Conservation (phyloP, 805 yeast genomes). For the Metschnikowia vanudenii region DNA sequence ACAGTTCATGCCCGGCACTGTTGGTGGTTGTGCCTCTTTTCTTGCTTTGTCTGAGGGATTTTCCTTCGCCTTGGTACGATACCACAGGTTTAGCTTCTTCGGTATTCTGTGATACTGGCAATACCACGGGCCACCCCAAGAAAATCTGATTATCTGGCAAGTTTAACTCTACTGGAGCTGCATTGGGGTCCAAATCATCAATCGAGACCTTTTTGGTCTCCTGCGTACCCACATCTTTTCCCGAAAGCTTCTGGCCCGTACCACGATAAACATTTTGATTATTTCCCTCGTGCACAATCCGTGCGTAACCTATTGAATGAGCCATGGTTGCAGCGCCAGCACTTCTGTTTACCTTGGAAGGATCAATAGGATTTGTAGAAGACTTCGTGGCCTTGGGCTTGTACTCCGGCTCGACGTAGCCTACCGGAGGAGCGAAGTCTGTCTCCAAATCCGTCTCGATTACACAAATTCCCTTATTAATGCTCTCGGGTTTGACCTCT, state of each 20-base stretch:
- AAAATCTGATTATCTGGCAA: constrained; percentile 86
- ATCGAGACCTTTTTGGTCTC: constrained; percentile 30
- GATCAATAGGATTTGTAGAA: constrained; percentile 31
- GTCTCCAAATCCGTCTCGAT: constrained; percentile 96
- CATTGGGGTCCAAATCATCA: constrained; percentile 50
- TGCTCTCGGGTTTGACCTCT: constrained; percentile 78
- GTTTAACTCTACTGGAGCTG: constrained; percentile 67
- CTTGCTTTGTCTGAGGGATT: constrained; percentile 64
- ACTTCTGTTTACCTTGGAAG: constrained; percentile 34
- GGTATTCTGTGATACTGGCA: constrained; percentile 33
- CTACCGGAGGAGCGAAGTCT: constrained; percentile 98
- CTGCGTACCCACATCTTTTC: constrained; percentile 37
- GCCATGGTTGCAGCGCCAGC: constrained; percentile 75
- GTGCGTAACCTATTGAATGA: constrained; percentile 61
- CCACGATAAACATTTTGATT: constrained; percentile 47
- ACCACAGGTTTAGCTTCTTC: constrained; percentile 25
- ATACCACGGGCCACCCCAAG: constrained; percentile 83
- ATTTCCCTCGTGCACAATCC: constrained; percentile 44
- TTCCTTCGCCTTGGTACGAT: constrained; percentile 66
- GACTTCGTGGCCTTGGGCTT: constrained; percentile 43
- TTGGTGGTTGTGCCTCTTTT: constrained; percentile 61
- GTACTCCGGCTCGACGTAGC: constrained; percentile 88
- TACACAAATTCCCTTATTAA: constrained; percentile 75
- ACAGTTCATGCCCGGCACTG: constrained; percentile 40
- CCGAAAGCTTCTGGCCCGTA: constrained; percentile 69